Base-by-base conservation (phyloP, 495 filamentous ascomycete genomes). In the Haplographium delicatum region DNA sequence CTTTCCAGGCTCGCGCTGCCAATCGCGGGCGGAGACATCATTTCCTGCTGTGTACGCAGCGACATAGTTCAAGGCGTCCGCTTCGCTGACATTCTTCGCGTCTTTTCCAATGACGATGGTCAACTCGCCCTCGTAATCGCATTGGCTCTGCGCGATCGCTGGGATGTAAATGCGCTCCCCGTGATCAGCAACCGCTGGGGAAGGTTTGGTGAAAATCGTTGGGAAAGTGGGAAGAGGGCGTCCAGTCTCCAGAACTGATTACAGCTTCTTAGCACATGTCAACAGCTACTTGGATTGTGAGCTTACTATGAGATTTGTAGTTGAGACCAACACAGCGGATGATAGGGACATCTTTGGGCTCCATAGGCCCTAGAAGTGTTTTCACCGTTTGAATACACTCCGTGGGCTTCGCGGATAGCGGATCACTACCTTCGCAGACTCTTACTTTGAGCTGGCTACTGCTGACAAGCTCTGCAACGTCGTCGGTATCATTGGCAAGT, bases 121-220 rank as follows among this genome's bases (percentile, higher is more conserved):
- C 22, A 79, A 60, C 51, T 79, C 75, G 43, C 75, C 73, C 56
- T 79, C 75, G 51, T 78, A 79, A 45, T 79, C 75, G 4, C 62
- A 63, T 39, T 72, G 67, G 4, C 67, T 58, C 56, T 76, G 73
- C 0, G 68, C 72, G 27, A 78, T 66, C 30, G 64, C 64, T 0
- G 75, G 75, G 48, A 79, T 74, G 5, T 8, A 15, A 11, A 54
- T 37, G 35, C 48, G 44, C 15, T 47, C 51, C 15, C 22, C 18
- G 9, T 16, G 19, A 9, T 23, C 37, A 6, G 51, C 51, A 1
- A 42, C 13, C 2, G 33, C 2, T 1, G 22, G 5, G 5, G 33
- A 1, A 8, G 51, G 43, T 28, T 51, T 51, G 33, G 19, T 23
- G 24, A 49, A 49, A n/a, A 39, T 39, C 15, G 20, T 18, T 2